phyloP scores from a whole-genome alignment of 805 yeast genomes.

The Metschnikowia amazonensis region DNA sequence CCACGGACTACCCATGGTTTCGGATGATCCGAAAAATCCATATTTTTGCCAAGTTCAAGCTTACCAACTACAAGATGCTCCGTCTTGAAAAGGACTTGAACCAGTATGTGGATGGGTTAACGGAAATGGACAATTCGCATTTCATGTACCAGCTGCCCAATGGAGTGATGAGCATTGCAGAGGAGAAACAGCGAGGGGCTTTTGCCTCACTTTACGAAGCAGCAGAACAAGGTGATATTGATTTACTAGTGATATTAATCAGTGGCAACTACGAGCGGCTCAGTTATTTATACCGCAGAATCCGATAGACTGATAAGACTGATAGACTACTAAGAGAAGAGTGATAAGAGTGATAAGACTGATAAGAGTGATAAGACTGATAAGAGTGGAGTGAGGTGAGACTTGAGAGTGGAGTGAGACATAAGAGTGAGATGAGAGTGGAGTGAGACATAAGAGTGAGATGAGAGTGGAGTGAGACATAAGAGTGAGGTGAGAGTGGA shows the following conservation, averaged over 20 bases:
- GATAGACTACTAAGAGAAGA: too few relatives aligned
- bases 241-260: constrained; percentile 9
- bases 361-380: too few relatives aligned
- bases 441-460: too few relatives aligned
- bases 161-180: not conserved
- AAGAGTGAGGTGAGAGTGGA: too few relatives aligned
- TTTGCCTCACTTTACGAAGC: constrained; percentile 17
- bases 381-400: too few relatives aligned
- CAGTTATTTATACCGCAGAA: constrained; percentile 7
- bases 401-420: too few relatives aligned
- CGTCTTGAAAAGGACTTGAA: constrained; percentile 31
- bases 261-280: constrained; percentile 17
- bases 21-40: constrained; percentile 53
- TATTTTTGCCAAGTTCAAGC: constrained; percentile 53
- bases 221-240: constrained; percentile 8
- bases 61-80: constrained; percentile 50
- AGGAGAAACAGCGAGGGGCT: constrained; percentile 12
- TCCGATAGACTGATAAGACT: constrained; percentile 7
- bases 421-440: too few relatives aligned
- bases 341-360: too few relatives aligned
- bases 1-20: constrained; percentile 79
- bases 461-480: too few relatives aligned
- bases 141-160: constrained; percentile 15
- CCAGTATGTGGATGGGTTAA: constrained; percentile 15
- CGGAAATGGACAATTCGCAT: constrained; percentile 11